Conservation (phyloP, 495 filamentous ascomycete species). For the Penicillium soppii region DNA sequence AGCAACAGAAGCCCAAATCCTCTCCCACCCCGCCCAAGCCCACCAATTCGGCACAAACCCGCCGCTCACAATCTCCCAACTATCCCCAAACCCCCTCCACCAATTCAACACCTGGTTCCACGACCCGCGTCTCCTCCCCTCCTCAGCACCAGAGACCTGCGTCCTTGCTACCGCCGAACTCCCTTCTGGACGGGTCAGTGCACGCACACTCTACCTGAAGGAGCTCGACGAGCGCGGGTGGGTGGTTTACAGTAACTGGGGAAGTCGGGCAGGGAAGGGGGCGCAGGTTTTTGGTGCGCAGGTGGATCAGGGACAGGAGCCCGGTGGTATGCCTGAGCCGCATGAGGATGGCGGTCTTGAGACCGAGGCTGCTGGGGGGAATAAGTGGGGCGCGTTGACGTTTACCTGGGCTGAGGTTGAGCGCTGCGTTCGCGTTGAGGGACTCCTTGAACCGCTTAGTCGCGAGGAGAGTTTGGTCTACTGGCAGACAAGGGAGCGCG, state of each 20-base stretch:
- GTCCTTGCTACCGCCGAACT: conserved; percentile 82
- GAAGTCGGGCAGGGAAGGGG: conserved; percentile 53
- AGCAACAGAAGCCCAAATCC: conserved; percentile 33
- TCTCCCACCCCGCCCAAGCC: conserved; percentile 42
- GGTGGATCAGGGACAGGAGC: not conserved
- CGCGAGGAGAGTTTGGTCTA: conserved; percentile 80
- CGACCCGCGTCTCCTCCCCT: conserved; percentile 57
- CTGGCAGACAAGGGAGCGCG: conserved; percentile 76
- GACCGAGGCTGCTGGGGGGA: conserved; percentile 20
- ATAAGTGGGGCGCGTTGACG: conserved; percentile 45
- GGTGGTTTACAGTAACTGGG: conserved; percentile 92
- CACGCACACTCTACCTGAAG: conserved; percentile 89
- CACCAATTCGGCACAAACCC: conserved; percentile 51
- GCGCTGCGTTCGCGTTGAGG: conserved; percentile 85
- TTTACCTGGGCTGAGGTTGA: conserved; percentile 66
- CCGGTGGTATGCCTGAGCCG: conserved; percentile 31
- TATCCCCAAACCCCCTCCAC: conserved; percentile 58
- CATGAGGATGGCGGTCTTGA: no score
- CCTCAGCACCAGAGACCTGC: conserved; percentile 70
- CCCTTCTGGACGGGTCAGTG: conserved; percentile 79
- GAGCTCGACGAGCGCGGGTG: conserved; percentile 70
- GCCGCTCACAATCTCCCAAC: conserved; percentile 41
- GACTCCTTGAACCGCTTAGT: conserved; percentile 62
- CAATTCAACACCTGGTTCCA: conserved; percentile 91
- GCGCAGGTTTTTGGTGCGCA: conserved; percentile 44